These are phyloP conservation scores for Emergomyces orientalis DNA, from an alignment of 2,329 filamentous ascomycete genomes.

Conservation along the genomic window DNA sequence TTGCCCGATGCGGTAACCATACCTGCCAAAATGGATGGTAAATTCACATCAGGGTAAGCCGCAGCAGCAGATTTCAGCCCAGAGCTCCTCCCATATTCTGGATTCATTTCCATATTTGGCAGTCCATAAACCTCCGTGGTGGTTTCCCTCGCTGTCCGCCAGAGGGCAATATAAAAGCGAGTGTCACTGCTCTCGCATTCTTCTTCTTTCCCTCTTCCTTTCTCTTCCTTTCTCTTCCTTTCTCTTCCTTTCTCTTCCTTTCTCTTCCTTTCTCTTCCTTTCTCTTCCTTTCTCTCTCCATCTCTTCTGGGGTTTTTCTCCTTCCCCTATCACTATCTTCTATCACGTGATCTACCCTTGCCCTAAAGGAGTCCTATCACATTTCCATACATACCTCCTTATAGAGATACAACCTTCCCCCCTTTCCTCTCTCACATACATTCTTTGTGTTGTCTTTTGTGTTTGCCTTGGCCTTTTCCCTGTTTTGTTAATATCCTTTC, in stretches of 20 bases:
- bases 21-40: constrained; percentile 8
- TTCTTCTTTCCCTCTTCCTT: not conserved
- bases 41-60: not conserved
- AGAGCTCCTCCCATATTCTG: not conserved
- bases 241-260: not conserved
- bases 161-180: not conserved
- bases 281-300: constrained; percentile 1
- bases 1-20: not conserved
- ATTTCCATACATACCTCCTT: not conserved
- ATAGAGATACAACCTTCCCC: not conserved
- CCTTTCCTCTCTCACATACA: not conserved
- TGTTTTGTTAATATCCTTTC: not conserved
- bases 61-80: not conserved
- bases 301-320: not conserved
- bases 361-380: not conserved
- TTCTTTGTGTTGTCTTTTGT: not conserved
- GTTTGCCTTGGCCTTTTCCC: not conserved
- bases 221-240: not conserved
- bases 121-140: not conserved
- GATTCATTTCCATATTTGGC: constrained; percentile 12
- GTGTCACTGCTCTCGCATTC: not conserved
- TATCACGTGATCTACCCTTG: not conserved
- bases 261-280: not conserved
- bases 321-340: not conserved
- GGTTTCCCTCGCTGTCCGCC: not conserved